Evolutionary conservation across 2,329 filamentous ascomycete species (phyloP).

Genomic region (Coniochaeta pulveracea): DNA sequence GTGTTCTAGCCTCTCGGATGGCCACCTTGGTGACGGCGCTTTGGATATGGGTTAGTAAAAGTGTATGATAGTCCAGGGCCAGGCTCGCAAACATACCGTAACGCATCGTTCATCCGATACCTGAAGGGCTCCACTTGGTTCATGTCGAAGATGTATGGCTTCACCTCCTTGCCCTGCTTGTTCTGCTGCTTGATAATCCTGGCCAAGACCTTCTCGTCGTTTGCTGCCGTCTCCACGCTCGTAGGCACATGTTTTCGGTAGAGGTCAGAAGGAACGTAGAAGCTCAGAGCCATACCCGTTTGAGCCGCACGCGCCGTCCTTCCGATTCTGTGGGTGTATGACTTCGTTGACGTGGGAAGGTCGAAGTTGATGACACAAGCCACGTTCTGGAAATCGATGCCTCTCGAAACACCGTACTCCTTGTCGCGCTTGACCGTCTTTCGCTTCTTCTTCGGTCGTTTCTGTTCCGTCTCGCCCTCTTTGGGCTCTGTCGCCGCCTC

Average conservation of each 20-base stretch:
- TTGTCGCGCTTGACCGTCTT: slow-evolving; percentile 58
- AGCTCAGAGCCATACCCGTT: slow-evolving; percentile 89
- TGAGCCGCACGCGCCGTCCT: slow-evolving; percentile 86
- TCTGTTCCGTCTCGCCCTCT: slow-evolving; percentile 10
- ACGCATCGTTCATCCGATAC: slow-evolving; percentile 85
- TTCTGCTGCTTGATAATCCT: slow-evolving; percentile 71
- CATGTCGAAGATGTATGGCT: slow-evolving; percentile 92
- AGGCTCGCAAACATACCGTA: not conserved
- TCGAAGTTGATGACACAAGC: slow-evolving; percentile 95
- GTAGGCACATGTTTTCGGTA: slow-evolving; percentile 89
- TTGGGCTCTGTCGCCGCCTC: slow-evolving; percentile 17
- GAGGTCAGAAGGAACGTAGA: slow-evolving; percentile 71
- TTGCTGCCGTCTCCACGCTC: slow-evolving; percentile 58
- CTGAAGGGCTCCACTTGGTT: slow-evolving; percentile 86
- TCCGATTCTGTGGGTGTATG: slow-evolving; percentile 94
- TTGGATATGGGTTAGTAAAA: not conserved
- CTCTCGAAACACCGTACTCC: slow-evolving; percentile 90
- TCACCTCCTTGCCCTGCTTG: slow-evolving; percentile 69
- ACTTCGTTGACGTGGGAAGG: slow-evolving; percentile 75
- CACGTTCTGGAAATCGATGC: slow-evolving; percentile 95
- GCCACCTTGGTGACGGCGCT: slow-evolving; percentile 75
- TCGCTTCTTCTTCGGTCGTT: slow-evolving; percentile 46
- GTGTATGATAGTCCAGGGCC: not conserved
- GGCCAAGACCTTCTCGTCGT: slow-evolving; percentile 75
- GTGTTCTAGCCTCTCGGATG: slow-evolving; percentile 77